Evolutionary conservation across 176 grass and related monocot species (phyloP).

Genomic region (Cenchrus americanus): DNA sequence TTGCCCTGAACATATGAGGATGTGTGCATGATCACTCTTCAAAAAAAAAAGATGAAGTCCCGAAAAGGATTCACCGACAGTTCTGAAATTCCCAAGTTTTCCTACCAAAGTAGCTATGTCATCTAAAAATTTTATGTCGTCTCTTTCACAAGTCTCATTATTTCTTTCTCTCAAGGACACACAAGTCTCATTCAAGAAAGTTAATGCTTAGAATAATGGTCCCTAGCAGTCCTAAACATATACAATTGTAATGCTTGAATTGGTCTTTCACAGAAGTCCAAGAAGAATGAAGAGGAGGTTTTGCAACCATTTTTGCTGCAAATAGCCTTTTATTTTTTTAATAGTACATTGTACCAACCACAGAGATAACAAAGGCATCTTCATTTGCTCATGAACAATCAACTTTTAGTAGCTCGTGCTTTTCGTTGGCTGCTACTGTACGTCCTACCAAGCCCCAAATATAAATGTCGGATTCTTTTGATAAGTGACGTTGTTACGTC

Average conservation of each 20-base stretch:
- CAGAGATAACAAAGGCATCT: conserved; percentile 7
- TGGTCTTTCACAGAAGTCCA: neutral
- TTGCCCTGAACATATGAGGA: neutral
- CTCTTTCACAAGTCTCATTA: neutral
- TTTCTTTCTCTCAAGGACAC: too few relatives aligned
- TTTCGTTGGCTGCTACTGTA: conserved; percentile 6
- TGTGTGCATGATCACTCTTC: neutral
- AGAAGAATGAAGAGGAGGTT: conserved; percentile 7
- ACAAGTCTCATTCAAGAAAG: conserved; percentile 15
- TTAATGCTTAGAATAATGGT: neutral
- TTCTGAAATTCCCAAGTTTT: neutral
- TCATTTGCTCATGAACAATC: conserved; percentile 15
- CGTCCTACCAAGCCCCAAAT: neutral
- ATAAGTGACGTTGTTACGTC: neutral
- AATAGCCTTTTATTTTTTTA: neutral
- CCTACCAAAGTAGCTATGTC: neutral
- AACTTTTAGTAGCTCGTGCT: neutral
- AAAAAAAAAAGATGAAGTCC: neutral
- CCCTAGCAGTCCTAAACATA: neutral
- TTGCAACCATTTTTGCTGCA: conserved; percentile 1
- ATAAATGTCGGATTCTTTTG: neutral
- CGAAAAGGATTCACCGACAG: conserved; percentile 34
- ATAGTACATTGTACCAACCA: conserved; percentile 34
- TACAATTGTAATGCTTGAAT: neutral
- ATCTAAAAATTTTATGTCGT: neutral